Base-by-base conservation (phyloP, 1,284 basidiomycete species). In the Heliocybe sulcata region DNA sequence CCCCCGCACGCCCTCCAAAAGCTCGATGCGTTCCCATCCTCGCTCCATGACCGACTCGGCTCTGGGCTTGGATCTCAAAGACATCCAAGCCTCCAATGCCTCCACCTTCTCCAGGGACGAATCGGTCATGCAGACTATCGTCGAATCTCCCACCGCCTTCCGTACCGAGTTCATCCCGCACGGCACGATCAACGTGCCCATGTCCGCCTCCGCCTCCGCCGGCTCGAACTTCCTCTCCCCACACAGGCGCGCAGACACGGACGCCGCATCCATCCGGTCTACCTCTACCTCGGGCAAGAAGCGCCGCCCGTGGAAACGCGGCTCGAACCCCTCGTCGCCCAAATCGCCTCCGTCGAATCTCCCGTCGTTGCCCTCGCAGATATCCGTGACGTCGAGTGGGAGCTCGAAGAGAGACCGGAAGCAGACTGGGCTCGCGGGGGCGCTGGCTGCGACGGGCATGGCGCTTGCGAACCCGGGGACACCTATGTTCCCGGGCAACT, bases 361-460 rank as follows among this genome's bases (percentile, higher is more conserved):
- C 71, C 23, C 70, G 69, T 54, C 59, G 16, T 53, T 42, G 27
- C 55, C 57, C 9, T 60, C 60, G 22, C 56, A 58, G 38, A n/a
- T 42, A 23, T 57, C 54, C 4, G 59, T 61, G 49, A 59, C 16
- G 16, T 42, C 38, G 16, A 54, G 55, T 60, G 57, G 19, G 57
- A 12, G 54, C 62, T 9, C 20, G 26, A 63, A 59, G 25, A 66
- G 27, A 8, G 47, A 49, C 22, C 47, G 47, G 22, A 49, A 49
- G 27, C 47, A 55, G 22, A 82, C 78, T 1, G 79, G 81, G 22
- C 74, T 87, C 12, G 85, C 85, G 0, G 76, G 77, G 53, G 86
- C 85, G 0, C 75, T 88, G 54, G 84, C 84, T 2, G 81, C 83
- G 2, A 82, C 81, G 14, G 82, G 85, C 16, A 70, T 85, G 33